Evolutionary conservation across 129 eudicot genomes (phyloP).

Genomic region (Saussurea involucrata): DNA sequence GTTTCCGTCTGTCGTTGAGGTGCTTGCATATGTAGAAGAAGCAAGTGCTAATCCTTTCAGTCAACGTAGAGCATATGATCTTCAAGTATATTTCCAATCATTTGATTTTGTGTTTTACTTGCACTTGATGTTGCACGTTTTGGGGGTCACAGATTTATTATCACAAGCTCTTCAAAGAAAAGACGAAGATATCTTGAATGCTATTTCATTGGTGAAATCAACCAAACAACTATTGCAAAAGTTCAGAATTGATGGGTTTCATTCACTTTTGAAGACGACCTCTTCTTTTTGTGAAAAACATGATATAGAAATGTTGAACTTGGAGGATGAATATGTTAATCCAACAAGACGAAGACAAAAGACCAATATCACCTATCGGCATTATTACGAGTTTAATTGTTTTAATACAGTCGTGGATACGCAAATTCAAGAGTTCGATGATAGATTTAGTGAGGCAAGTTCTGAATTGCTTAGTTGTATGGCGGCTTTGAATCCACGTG

Average conservation of each 20-base stretch:
- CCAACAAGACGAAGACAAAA: background rate
- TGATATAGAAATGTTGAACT: slow-evolving; percentile 11
- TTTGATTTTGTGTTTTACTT: background rate
- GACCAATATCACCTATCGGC: background rate
- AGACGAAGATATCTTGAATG: slow-evolving; percentile 15
- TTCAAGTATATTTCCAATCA: background rate
- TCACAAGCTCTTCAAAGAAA: slow-evolving; percentile 19
- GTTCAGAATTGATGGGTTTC: slow-evolving; percentile 12
- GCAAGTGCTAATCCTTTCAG: background rate
- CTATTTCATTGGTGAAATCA: slow-evolving; percentile 3
- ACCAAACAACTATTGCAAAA: background rate
- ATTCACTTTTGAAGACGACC: background rate
- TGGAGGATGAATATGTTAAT: background rate
- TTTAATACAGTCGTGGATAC: slow-evolving; percentile 1
- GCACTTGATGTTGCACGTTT: slow-evolving; percentile 1
- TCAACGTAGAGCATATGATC: background rate
- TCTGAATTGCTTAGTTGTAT: slow-evolving; percentile 18
- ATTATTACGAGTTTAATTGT: background rate
- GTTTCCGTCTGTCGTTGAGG: slow-evolving; percentile 7
- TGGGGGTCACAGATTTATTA: background rate
- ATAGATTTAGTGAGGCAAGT: slow-evolving; percentile 18
- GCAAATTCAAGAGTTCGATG: slow-evolving; percentile 3
- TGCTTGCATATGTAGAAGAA: slow-evolving; percentile 4
- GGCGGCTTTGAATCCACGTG: background rate
- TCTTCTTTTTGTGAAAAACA: background rate